A percentile compares a stretch with the other conserved stretches of the same genome.
These are phyloP conservation scores for Liquidambar formosana DNA, from an alignment of 164 flowering plant species.

Conservation along the genomic window DNA sequence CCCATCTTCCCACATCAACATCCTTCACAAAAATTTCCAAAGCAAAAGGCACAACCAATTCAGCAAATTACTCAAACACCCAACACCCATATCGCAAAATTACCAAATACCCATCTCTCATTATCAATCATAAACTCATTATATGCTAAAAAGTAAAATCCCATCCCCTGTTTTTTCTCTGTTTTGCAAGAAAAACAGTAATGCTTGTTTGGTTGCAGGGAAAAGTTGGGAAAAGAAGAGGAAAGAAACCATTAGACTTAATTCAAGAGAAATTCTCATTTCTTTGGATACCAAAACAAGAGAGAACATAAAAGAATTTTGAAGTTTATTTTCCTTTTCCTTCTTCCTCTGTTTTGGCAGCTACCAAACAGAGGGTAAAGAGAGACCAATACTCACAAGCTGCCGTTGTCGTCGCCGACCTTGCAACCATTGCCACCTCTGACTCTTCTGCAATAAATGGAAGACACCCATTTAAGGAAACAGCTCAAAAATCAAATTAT, in stretches of 20 bases:
- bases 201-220: conserved; percentile 8
- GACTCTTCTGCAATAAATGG: conserved; percentile 66
- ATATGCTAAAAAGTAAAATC: neutral
- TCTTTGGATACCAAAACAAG: neutral
- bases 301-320: neutral
- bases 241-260: neutral
- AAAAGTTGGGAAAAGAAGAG: neutral
- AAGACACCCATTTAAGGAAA: conserved; percentile 27
- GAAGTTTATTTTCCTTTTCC: neutral
- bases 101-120: conserved; percentile 9
- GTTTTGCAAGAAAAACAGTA: conserved; percentile 2
- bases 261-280: neutral
- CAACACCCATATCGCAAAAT: conserved; percentile 1
- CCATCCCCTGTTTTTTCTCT: neutral
- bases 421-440: conserved; percentile 98
- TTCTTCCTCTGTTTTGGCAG: neutral
- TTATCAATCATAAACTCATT: neutral
- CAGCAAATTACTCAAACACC: neutral
- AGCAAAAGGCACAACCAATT: neutral
- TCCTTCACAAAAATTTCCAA: conserved; percentile 41
- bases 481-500: conserved; percentile 8
- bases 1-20: conserved; percentile 99
- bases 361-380: conserved; percentile 5
- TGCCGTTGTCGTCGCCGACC: conserved; percentile 82
- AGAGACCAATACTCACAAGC: conserved; percentile 61